Percentiles rank a stretch among this genome's conserved stretches.
phyloP scores from a whole-genome alignment of 2,329 filamentous ascomycete genomes.

The Ophiocordyceps camponoti-leonardi region DNA sequence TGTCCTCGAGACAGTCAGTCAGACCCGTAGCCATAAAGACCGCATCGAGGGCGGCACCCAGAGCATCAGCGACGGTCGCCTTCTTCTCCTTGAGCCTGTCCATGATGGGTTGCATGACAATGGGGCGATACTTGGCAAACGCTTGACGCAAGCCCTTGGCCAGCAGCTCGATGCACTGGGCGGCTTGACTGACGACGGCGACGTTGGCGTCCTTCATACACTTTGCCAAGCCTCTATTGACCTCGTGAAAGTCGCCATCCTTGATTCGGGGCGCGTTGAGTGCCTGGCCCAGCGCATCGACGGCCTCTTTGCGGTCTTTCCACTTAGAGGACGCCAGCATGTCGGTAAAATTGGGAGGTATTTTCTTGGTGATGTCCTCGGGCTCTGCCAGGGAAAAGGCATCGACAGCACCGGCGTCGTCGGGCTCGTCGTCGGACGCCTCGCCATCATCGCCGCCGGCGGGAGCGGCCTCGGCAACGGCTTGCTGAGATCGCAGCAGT shows the following conservation, averaged over 20 bases:
- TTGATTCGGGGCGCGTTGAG: constrained; percentile 83
- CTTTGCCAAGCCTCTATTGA: constrained; percentile 73
- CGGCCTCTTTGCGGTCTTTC: constrained; percentile 92
- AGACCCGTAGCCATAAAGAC: constrained; percentile 50
- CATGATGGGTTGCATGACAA: constrained; percentile 77
- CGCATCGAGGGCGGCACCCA: constrained; percentile 67
- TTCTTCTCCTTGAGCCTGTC: constrained; percentile 98
- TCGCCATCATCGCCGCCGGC: constrained; percentile 40
- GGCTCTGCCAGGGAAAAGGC: constrained; percentile 70
- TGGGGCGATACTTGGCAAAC: constrained; percentile 66
- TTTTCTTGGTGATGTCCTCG: constrained; percentile 67
- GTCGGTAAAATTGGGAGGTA: constrained; percentile 70
- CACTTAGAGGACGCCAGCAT: constrained; percentile 81
- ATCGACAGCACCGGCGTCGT: constrained; percentile 49
- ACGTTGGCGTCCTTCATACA: constrained; percentile 99
- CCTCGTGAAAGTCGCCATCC: constrained; percentile 73
- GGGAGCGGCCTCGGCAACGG: constrained; percentile 55
- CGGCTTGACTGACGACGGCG: constrained; percentile 80
- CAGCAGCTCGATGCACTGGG: constrained; percentile 78
- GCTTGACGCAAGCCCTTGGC: constrained; percentile 67
- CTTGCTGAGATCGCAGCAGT: constrained; percentile 77
- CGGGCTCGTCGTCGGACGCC: constrained; percentile 35
- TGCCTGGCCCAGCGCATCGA: constrained; percentile 62
- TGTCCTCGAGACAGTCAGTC: constrained; percentile 82
- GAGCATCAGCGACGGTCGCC: constrained; percentile 67